phyloP scores from a whole-genome alignment of 768 basidiomycete species.

The Lactarius evosmus region DNA sequence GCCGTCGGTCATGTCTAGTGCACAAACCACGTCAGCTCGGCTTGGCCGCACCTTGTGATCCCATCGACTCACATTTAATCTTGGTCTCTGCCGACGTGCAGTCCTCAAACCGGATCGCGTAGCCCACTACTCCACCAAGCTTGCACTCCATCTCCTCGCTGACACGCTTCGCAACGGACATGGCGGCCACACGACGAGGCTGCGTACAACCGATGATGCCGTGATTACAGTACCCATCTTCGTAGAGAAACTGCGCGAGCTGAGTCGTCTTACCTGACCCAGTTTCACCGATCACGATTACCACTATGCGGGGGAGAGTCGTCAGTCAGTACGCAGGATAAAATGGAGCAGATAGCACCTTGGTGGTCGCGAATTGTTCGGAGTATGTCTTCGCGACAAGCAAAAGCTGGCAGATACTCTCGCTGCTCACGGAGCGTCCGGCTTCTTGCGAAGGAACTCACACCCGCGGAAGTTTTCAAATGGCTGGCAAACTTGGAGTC shows the following conservation, averaged over 20 bases:
- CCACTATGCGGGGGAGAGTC: constrained; percentile 48
- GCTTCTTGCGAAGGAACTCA: constrained; percentile 74
- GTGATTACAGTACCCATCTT: constrained; percentile 89
- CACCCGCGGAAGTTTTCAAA: constrained; percentile 73
- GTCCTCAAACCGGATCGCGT: constrained; percentile 98
- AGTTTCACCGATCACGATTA: constrained; percentile 98
- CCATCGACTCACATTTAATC: constrained; percentile 80
- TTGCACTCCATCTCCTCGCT: constrained; percentile 99
- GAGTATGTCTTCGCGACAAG: constrained; percentile 91
- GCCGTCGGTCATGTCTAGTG: constrained; percentile 95
- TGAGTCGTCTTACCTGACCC: constrained; percentile 99
- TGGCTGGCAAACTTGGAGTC: constrained; percentile 98
- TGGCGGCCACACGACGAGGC: constrained; percentile 96
- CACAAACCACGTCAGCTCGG: neutral
- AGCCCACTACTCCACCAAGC: constrained; percentile 88
- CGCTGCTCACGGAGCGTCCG: constrained; percentile 91
- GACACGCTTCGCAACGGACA: constrained; percentile 99
- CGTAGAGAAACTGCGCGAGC: constrained; percentile 90
- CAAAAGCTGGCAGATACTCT: constrained; percentile 97
- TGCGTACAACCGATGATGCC: constrained; percentile 97
- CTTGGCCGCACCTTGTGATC: neutral
- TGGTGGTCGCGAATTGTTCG: constrained; percentile 90
- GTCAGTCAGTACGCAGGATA: neutral
- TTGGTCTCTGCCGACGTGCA: constrained; percentile 92
- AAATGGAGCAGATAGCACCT: constrained; percentile 46